Conservation (phyloP, 2,329 filamentous ascomycete genomes). For the Fusarium goolgardi region DNA sequence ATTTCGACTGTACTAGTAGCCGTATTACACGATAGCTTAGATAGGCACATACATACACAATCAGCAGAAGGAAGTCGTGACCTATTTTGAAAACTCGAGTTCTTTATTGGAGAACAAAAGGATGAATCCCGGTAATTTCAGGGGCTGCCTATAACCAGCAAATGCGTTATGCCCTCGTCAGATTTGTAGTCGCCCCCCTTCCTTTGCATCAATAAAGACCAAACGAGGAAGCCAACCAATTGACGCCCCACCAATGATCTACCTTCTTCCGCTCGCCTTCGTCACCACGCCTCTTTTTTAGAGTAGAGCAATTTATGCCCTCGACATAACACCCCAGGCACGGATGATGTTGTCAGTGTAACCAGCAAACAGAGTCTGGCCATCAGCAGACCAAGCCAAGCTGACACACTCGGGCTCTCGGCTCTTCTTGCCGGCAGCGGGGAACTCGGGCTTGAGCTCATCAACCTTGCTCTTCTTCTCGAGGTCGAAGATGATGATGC, state of each 20-base stretch:
- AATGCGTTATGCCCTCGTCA: conserved; percentile 54
- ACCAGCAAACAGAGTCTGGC: conserved; percentile 98
- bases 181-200: conserved; percentile 51
- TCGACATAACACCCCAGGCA: conserved; percentile 97
- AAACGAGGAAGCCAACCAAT: conserved; percentile 60
- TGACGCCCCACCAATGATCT: conserved; percentile 61
- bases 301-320: conserved; percentile 70
- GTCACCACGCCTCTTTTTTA: conserved; percentile 46
- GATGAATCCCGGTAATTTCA: conserved; percentile 56
- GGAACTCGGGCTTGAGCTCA: conserved; percentile 98
- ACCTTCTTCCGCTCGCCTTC: conserved; percentile 51
- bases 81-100: conserved; percentile 48
- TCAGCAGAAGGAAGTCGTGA: conserved; percentile 1
- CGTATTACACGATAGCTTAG: neutral
- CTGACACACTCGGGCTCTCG: conserved; percentile 97
- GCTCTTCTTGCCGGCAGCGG: conserved; percentile 98
- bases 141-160: conserved; percentile 55
- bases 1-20: neutral
- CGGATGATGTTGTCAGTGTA: conserved; percentile 99
- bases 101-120: conserved; percentile 56
- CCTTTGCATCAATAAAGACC: conserved; percentile 58
- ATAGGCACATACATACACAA: neutral
- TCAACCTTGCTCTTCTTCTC: conserved; percentile 99
- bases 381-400: conserved; percentile 97
- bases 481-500: conserved; percentile 99